Base-by-base conservation (phyloP, 2,329 filamentous ascomycete species). In the Sphaerulina vaccinii region DNA sequence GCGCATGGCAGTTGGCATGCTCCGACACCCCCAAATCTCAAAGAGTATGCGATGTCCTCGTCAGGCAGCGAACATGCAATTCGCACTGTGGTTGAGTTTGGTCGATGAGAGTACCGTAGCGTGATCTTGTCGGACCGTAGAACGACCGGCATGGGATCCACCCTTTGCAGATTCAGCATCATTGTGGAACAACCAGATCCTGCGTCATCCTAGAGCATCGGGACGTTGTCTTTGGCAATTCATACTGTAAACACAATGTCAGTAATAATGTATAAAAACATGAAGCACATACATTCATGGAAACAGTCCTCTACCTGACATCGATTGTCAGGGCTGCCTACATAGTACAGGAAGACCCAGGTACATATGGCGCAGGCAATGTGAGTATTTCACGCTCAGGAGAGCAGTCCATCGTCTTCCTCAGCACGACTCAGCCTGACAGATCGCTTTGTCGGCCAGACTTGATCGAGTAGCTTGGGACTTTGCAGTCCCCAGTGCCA, bases 401-500 rank as follows among this genome's bases (percentile, higher is more conserved):
- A 40, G 10, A 61, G 44, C 27, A 58, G 21, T 11, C 44, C 49
- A 33, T 57, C 49, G 4, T 53, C 51, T 39, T 55, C 43, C 43
- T 55, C 54, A 22, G 37, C 22, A 27, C 57, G 52, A 27, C 51
- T 44, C 19, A 64, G 49, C 29, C 54, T 57, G 16, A 64, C 55
- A 19, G 52, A 53, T 5, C 48, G 48, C 13, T 51, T 43, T 11
- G 61, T 54, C 11, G 49, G 23, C 35, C 54, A 49, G 9, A 56
- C 7, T 4, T 47, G 16, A 22, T 62, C 54, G 2, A 62, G 7
- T 15, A 56, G 41, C 6, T 35, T 43, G 16, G 64, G 63, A 3
- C 58, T 1, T 44, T 51, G 51, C 40, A 90, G 87, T 0, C 83
- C 81, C 71, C 80, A 85, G 70, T 92, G 83, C 68, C 90, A 95